phyloP scores from a whole-genome alignment of 2,329 filamentous ascomycete genomes.

The Paecilomyces dactylethromorphus region DNA sequence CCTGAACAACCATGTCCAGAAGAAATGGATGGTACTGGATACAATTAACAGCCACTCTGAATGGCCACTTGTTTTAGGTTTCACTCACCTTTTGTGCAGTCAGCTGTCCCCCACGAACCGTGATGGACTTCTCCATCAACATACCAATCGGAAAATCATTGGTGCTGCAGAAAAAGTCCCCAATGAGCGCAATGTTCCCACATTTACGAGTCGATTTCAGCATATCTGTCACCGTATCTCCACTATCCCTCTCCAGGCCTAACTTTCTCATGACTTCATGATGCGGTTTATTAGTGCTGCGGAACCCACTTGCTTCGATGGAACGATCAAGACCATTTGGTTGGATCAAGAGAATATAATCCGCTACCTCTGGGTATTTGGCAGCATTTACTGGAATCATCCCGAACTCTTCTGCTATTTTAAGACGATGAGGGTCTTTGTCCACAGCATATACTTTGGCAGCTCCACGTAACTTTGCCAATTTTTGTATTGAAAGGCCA shows the following conservation, averaged over 20 bases:
- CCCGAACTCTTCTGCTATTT: slow-evolving; percentile 20
- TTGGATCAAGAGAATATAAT: slow-evolving; percentile 23
- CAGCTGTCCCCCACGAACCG: slow-evolving; percentile 21
- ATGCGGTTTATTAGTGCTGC: slow-evolving; percentile 13
- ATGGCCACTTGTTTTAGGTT: not conserved
- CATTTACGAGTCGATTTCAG: slow-evolving; percentile 24
- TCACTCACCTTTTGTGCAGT: slow-evolving; percentile 14
- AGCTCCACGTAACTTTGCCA: slow-evolving; percentile 22
- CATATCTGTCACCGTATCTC: slow-evolving; percentile 19
- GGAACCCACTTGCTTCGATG: slow-evolving; percentile 25
- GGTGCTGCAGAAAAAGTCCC: slow-evolving; percentile 21
- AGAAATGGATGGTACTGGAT: slow-evolving; percentile 23
- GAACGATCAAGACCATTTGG: slow-evolving; percentile 21
- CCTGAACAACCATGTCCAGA: slow-evolving; percentile 17
- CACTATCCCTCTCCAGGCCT: slow-evolving; percentile 18
- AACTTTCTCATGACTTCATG: slow-evolving; percentile 17
- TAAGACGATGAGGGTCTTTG: slow-evolving; percentile 20
- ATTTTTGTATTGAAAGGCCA: slow-evolving; percentile 21
- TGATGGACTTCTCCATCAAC: slow-evolving; percentile 28
- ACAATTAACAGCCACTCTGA: not conserved
- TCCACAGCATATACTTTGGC: slow-evolving; percentile 27
- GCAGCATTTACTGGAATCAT: slow-evolving; percentile 21
- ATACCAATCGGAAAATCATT: slow-evolving; percentile 24
- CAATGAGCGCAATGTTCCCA: slow-evolving; percentile 21
- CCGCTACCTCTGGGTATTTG: slow-evolving; percentile 17